Base-by-base conservation (phyloP, 768 basidiomycete genomes). In the Suillus hirtellus region DNA sequence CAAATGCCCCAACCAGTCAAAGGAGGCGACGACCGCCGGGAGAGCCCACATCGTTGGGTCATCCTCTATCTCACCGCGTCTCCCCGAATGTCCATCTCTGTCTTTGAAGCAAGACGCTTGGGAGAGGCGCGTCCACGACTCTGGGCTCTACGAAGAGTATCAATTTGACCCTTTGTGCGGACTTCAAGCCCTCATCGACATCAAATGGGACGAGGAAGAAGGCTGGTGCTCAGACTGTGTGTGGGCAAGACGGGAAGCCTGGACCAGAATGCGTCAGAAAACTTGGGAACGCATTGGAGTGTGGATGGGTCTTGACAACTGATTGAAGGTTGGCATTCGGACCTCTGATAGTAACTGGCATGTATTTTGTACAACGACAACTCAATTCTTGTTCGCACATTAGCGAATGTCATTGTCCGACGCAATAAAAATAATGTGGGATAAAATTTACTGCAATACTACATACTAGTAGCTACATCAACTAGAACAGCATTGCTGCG, bases 191-290 rank as follows among this genome's bases (percentile, higher is more conserved):
- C 65, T 81, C 40, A 63, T 69, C 21, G 70, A 72, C 0, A 67
- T 76, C 37, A 63, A 71, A 17, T 72, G 70, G 65, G 63, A 70
- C 17, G 65, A 59, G 55, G 68, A 66, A 6, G 68, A 71, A 37
- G 78, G 75, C 9, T 79, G 71, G 61, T 81, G 80, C 63, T 63
- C 66, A 21, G 72, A 65, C 38, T 81, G 80, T 65, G 72, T 76
- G 34, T 56, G 62, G 43, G 66, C 63, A 58, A 65, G 75, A 60
- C 64, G 66, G 58, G 68, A 72, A 3, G 63, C 61, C 34, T 80
- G 79, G 78, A 27, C 35, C 31, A 68, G 63, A 40, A 64, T 69
- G 52, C 65, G 73, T 46, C 70, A 75, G 66, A 71, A 65, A 64
- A 55, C 77, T 9, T 80, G 78, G 79, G 64, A 64, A 9, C 62